Conservation (phyloP, 2,329 filamentous ascomycete genomes). For the Fusarium temperatum region DNA sequence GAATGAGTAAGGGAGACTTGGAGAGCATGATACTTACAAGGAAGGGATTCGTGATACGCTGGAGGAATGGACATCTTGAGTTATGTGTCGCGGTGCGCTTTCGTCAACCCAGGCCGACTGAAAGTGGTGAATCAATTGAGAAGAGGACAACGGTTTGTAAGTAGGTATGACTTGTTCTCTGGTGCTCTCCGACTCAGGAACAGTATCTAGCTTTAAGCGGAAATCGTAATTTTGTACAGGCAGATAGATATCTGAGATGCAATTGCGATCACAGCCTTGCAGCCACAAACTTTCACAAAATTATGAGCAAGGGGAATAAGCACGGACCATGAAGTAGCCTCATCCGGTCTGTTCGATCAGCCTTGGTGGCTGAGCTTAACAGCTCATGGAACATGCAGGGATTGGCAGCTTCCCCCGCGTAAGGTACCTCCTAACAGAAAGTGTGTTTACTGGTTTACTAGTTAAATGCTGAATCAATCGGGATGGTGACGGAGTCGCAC, state of each 20-base stretch:
- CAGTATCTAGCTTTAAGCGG: neutral
- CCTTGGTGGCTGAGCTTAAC: slow-evolving; percentile 27
- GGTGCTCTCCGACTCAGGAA: neutral
- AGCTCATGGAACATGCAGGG: neutral
- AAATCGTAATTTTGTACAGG: neutral
- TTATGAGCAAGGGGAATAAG: neutral
- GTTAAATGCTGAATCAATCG: slow-evolving; percentile 8
- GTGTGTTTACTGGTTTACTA: neutral
- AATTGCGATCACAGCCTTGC: slow-evolving; percentile 12
- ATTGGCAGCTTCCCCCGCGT: neutral
- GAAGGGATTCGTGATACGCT: slow-evolving; percentile 78
- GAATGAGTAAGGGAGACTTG: neutral
- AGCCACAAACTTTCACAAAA: slow-evolving; percentile 10
- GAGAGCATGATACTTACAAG: slow-evolving; percentile 64
- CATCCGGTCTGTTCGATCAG: slow-evolving; percentile 1
- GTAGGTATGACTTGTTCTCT: too few relatives aligned
- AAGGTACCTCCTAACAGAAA: neutral
- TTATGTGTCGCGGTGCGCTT: slow-evolving; percentile 5
- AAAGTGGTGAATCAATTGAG: neutral
- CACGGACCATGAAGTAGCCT: slow-evolving; percentile 32
- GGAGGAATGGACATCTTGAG: slow-evolving; percentile 44
- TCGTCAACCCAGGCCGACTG: neutral
- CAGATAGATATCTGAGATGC: neutral
- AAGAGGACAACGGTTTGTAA: neutral
- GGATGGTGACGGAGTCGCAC: slow-evolving; percentile 4